Percentiles rank a stretch among this genome's conserved stretches.
These are phyloP conservation scores for Aspergillus baeticus DNA, from an alignment of 495 filamentous ascomycete genomes.

Conservation along the genomic window DNA sequence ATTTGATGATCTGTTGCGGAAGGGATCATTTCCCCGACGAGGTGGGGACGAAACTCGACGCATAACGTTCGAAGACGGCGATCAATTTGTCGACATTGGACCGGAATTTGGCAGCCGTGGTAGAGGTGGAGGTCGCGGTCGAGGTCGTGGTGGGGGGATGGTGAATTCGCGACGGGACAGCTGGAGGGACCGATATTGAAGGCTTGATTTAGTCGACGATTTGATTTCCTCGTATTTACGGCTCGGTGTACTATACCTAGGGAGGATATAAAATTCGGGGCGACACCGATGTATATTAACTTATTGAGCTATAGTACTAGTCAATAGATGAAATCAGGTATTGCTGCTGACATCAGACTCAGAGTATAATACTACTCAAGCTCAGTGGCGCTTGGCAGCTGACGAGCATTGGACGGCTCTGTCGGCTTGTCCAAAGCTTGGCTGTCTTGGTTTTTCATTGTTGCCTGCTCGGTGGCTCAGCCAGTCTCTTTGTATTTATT, in stretches of 20 bases:
- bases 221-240: neutral
- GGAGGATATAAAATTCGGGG: neutral
- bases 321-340: neutral
- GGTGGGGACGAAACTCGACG: conserved; percentile 66
- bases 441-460: conserved; percentile 12
- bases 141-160: conserved; percentile 35
- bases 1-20: conserved; percentile 52
- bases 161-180: conserved; percentile 31
- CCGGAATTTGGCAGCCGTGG: conserved; percentile 54
- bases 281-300: neutral
- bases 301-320: neutral
- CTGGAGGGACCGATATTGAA: conserved; percentile 23
- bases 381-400: neutral
- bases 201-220: neutral
- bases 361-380: neutral
- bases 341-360: neutral
- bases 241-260: neutral
- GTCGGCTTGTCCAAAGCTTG: conserved; percentile 15
- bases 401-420: neutral
- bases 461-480: neutral
- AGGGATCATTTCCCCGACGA: conserved; percentile 43
- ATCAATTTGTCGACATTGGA: conserved; percentile 71
- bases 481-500: neutral
- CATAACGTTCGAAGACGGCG: conserved; percentile 75
- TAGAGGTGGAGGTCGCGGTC: conserved; percentile 32